Base-by-base conservation (phyloP, 768 basidiomycete genomes). In the Gyrodon lividus region DNA sequence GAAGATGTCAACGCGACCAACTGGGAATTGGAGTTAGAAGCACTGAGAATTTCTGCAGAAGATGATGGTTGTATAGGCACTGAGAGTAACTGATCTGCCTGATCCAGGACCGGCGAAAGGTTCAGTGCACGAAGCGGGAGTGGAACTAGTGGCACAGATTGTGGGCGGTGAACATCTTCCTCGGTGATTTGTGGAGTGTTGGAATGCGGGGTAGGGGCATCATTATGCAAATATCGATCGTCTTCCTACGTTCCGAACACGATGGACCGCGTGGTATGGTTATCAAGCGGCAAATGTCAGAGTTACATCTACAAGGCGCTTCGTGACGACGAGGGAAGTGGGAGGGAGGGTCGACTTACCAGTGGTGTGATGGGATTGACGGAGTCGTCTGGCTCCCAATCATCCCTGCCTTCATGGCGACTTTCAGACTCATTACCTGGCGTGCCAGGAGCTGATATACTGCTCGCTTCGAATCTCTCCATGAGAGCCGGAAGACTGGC, bases 391-490 rank as follows among this genome's bases (percentile, higher is more conserved):
- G 44, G 46, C 6, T 47, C 14, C 0, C 47, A 55, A 14, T 63
- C 69, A 26, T 73, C 72, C 39, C 70, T 73, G 26, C 62, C 67
- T 26, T 67, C 68, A 28, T 72, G 74, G 6, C 73, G 67, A 44
- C 58, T 45, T 19, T 20, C 48, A 24, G 22, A n/a, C 26, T 45
- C 58, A 38, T 51, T 58, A 22, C 28, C 48, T 23, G 30, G 12
- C 12, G 31, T 19, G 26, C 19, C 34, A 23, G 5, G n/a, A 26
- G 26, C 35, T 33, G 55, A 45, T 30, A 17, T 45, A 10, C 35
- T 39, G 22, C 37, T 48, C 30, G 51, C 37, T 10, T 51, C 43
- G 28, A 63, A 48, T 39, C 63, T 57, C 48, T 65, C 65, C 53
- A 61, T 58, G n/a, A 71, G 41, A 16, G 60, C 62, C 9, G 69